These are phyloP conservation scores for Viridothelium virens DNA, from an alignment of 495 filamentous ascomycete species.

Conservation along the genomic window DNA sequence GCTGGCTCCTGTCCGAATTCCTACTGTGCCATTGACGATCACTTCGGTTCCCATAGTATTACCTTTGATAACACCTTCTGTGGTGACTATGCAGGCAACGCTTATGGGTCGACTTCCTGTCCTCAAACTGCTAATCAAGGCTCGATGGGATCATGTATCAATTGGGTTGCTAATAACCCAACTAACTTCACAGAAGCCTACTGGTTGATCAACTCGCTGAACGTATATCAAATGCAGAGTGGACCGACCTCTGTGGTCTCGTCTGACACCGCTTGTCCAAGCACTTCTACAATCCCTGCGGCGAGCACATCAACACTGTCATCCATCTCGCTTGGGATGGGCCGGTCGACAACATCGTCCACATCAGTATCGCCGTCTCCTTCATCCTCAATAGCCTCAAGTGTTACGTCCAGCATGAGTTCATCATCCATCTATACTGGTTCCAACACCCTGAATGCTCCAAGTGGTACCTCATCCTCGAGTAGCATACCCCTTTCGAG, in stretches of 20 bases:
- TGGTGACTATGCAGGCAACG: slow-evolving; percentile 38
- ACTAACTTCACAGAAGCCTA: slow-evolving; percentile 29
- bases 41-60: slow-evolving; percentile 42
- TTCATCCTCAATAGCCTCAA: neutral
- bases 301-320: neutral
- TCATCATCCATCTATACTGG: neutral
- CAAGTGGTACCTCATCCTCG: neutral
- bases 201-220: slow-evolving; percentile 33
- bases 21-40: slow-evolving; percentile 39
- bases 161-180: slow-evolving; percentile 33
- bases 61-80: slow-evolving; percentile 46
- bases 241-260: slow-evolving; percentile 14
- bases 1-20: slow-evolving; percentile 30
- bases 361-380: neutral
- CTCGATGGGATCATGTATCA: slow-evolving; percentile 15
- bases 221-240: slow-evolving; percentile 27
- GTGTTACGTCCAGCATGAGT: neutral
- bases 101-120: slow-evolving; percentile 15
- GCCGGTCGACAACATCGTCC: neutral
- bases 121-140: slow-evolving; percentile 12
- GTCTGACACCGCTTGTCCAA: neutral
- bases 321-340: neutral
- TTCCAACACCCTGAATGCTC: neutral
- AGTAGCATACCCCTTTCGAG: neutral
- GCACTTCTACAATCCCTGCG: neutral